Base-by-base conservation (phyloP, 768 basidiomycete genomes). In the Hydnum rufescens region DNA sequence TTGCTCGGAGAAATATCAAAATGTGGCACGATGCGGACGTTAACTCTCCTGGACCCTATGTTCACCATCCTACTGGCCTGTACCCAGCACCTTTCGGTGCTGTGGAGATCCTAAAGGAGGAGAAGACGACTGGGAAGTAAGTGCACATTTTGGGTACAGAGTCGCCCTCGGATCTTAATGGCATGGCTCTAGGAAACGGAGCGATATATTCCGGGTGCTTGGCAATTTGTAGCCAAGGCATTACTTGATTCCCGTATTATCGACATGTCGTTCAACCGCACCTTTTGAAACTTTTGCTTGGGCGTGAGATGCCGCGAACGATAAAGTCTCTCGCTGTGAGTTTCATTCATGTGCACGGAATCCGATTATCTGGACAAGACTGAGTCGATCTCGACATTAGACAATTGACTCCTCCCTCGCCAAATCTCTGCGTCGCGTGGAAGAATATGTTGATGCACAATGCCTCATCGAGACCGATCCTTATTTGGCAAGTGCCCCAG, bases 201-300 rank as follows among this genome's bases (percentile, higher is more conserved):
- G 82, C 3, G 82, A 88, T 60, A 75, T 93, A 51, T 80, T 92
- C 64, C 77, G 81, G 39, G 80, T 92, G 22, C 78, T 97, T 46
- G 95, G 95, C 87, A 93, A 64, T 96, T 97, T 65, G 80, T 95
- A 25, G 95, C 90, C 5, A 93, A 96, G 67, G 90, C 93, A 3
- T 79, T 97, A 74, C 70, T 97, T 42, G 95, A 99, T 66, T 95
- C 92, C 5, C 77, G 95, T 19, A 96, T 97, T 62, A 93, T 97
- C 66, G 95, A 97, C 64, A 70, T 97, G 58, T 80, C 85, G 28
- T 79, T 97, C 64, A 96, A 89, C 69, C 88, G 85, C 64, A 68
- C 93, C n/a, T 96, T 97, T 73, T 70, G 97, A 57, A 86, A 64
- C 73, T 86, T 50, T 73, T 92, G 4, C 75, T 97, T 13, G 88